A percentile compares a stretch with the other conserved stretches of the same genome.
Evolutionary conservation across 257 asterid species (phyloP).

Genomic region (Orobanche coerulescens): DNA sequence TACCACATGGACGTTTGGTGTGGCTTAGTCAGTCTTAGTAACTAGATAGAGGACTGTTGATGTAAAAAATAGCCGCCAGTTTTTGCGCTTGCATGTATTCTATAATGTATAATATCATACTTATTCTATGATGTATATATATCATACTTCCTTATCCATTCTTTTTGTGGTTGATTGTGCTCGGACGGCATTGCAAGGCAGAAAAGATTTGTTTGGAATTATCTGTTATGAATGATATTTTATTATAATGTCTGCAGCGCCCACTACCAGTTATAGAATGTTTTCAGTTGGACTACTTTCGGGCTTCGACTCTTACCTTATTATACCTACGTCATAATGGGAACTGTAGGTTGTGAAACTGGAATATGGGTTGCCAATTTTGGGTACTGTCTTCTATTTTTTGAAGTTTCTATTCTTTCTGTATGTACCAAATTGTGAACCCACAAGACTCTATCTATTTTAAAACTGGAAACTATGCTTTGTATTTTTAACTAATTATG

Average conservation of each 20-base stretch:
- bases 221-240: background rate
- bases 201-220: slow-evolving; percentile 6
- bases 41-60: background rate
- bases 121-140: background rate
- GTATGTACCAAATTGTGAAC: background rate
- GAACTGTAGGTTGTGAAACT: slow-evolving; percentile 4
- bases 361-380: background rate
- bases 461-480: background rate
- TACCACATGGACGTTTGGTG: background rate
- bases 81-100: slow-evolving; percentile 2
- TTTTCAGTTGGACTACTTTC: no score
- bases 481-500: background rate
- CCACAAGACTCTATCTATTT: no score
- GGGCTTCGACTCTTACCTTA: background rate
- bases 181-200: background rate
- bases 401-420: background rate
- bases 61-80: background rate
- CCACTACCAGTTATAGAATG: background rate
- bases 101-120: background rate
- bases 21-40: background rate
- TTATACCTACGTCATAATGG: background rate
- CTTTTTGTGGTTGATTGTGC: background rate
- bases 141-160: background rate
- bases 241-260: background rate
- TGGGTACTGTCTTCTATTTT: background rate